A percentile compares a stretch with the other conserved stretches of the same genome.
Evolutionary conservation across 2,329 filamentous ascomycete species (phyloP).

Genomic region (Penicillium aurantiogriseum): DNA sequence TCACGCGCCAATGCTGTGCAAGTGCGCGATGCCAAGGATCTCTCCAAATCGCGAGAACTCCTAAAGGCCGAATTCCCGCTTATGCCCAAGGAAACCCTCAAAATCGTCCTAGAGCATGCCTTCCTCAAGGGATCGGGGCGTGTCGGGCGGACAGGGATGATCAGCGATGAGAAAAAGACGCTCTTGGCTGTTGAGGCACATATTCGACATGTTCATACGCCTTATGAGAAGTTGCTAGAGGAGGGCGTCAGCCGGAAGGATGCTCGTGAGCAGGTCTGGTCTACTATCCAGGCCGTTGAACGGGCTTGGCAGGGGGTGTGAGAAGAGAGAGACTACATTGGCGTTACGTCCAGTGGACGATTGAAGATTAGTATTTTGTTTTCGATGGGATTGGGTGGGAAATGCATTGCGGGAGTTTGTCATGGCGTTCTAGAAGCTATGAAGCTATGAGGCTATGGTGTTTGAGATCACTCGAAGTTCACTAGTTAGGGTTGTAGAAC

Average conservation of each 20-base stretch:
- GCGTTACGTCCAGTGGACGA: not conserved
- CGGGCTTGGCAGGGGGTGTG: conserved; percentile 33
- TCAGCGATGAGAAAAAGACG: conserved; percentile 36
- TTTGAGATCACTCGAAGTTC: not conserved
- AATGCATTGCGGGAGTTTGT: conserved; percentile 4
- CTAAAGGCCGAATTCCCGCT: conserved; percentile 37
- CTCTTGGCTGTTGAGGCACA: conserved; percentile 45
- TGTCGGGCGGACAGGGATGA: conserved; percentile 38
- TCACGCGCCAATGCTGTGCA: conserved; percentile 42
- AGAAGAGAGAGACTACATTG: not conserved
- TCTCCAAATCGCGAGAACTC: conserved; percentile 25
- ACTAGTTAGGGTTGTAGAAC: not conserved
- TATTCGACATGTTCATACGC: conserved; percentile 44
- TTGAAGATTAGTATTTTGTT: not conserved
- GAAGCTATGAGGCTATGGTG: not conserved
- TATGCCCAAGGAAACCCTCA: conserved; percentile 36
- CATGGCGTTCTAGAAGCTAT: not conserved
- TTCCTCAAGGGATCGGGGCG: conserved; percentile 44
- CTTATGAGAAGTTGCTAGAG: conserved; percentile 39
- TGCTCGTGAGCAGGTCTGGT: conserved; percentile 36
- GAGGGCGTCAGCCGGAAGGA: conserved; percentile 24
- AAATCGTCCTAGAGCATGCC: conserved; percentile 38
- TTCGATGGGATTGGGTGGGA: not conserved
- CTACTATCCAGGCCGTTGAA: conserved; percentile 29
- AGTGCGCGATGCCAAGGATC: conserved; percentile 35